phyloP scores from a whole-genome alignment of 495 filamentous ascomycete species.

The Tuber melanosporum region DNA sequence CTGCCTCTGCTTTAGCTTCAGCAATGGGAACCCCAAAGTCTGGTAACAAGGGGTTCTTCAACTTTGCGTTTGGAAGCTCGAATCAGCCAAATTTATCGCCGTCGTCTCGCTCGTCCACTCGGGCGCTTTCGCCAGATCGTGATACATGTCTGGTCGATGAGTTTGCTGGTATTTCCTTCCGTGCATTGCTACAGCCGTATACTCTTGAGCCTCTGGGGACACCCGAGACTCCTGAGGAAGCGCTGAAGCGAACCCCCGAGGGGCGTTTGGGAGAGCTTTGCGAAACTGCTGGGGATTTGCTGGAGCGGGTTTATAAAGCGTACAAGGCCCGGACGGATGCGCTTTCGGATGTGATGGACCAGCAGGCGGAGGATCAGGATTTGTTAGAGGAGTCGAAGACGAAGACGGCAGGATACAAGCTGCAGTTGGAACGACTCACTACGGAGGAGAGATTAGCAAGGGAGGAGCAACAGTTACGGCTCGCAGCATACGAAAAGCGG shows the following conservation, averaged over 20 bases:
- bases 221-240: conserved; percentile 29
- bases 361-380: conserved; percentile 23
- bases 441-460: conserved; percentile 21
- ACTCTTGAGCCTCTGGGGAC: conserved; percentile 18
- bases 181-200: conserved; percentile 26
- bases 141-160: conserved; percentile 37
- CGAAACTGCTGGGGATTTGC: conserved; percentile 34
- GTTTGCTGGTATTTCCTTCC: conserved; percentile 37
- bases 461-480: conserved; percentile 24
- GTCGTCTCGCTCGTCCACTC: conserved; percentile 17
- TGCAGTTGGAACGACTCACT: conserved; percentile 31
- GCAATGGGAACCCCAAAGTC: conserved; percentile 15
- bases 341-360: conserved; percentile 23
- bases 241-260: conserved; percentile 28
- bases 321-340: conserved; percentile 35
- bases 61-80: conserved; percentile 20
- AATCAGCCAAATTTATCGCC: conserved; percentile 29
- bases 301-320: conserved; percentile 40
- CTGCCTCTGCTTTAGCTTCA: conserved; percentile 7
- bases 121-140: conserved; percentile 10
- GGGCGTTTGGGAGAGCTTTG: conserved; percentile 31
- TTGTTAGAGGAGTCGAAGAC: conserved; percentile 26
- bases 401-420: conserved; percentile 28
- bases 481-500: conserved; percentile 31
- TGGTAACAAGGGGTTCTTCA: conserved; percentile 31